Percentiles rank a stretch among this genome's conserved stretches.
phyloP scores from a whole-genome alignment of 495 filamentous ascomycete genomes.

The Trichoderma virens region DNA sequence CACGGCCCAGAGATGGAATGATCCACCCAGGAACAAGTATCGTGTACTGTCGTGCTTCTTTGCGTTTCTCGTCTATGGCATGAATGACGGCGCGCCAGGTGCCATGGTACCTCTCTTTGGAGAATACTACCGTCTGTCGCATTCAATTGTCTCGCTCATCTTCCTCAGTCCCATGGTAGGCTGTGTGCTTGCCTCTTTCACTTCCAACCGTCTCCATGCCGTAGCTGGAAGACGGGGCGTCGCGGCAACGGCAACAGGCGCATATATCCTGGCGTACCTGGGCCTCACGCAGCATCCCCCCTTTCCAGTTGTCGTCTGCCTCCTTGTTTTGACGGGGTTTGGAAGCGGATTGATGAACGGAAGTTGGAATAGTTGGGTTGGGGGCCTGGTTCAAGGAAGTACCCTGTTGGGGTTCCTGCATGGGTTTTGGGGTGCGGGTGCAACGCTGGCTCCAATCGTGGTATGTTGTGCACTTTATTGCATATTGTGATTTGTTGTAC shows the following conservation, averaged over 20 bases:
- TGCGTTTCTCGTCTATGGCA: constrained; percentile 69
- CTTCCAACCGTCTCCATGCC: constrained; percentile 51
- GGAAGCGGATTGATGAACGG: constrained; percentile 65
- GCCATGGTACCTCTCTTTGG: constrained; percentile 48
- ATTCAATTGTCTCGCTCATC: constrained; percentile 69
- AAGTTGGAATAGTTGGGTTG: constrained; percentile 75
- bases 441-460: constrained; percentile 65
- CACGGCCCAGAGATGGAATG: constrained; percentile 55
- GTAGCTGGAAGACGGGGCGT: constrained; percentile 65
- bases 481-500: neutral
- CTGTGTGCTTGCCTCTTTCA: constrained; percentile 65
- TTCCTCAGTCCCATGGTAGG: constrained; percentile 76
- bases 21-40: constrained; percentile 54
- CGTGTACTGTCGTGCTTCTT: constrained; percentile 63
- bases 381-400: constrained; percentile 63
- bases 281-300: constrained; percentile 66
- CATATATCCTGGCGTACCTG: constrained; percentile 59
- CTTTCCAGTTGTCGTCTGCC: constrained; percentile 62
- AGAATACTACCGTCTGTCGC: constrained; percentile 61
- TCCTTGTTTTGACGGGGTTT: constrained; percentile 62
- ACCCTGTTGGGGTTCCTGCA: constrained; percentile 64
- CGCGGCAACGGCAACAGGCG: constrained; percentile 54
- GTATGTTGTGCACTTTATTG: constrained; percentile 26
- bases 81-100: constrained; percentile 75
- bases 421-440: constrained; percentile 71